A percentile compares a stretch with the other conserved stretches of the same genome.
Evolutionary conservation across 352 stramenopile species (phyloP).

Genomic region (Phytopythium delawarense): DNA sequence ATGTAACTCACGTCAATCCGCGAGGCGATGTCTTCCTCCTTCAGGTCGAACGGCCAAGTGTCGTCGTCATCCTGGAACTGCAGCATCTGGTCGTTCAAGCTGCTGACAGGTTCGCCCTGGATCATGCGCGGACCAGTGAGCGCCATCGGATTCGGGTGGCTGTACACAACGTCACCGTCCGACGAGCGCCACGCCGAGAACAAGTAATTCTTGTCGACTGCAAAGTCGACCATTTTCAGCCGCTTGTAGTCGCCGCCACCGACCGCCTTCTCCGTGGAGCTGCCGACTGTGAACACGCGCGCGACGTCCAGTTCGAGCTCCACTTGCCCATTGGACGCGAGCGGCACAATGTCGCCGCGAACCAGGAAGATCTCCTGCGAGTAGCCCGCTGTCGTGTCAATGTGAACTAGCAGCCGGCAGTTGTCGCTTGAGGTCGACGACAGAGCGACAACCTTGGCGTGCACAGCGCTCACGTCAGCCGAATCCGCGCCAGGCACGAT

Average conservation of each 20-base stretch:
- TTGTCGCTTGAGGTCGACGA: slow-evolving; percentile 47
- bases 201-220: slow-evolving; percentile 57
- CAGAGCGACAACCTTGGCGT: slow-evolving; percentile 59
- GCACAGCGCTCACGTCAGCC: slow-evolving; percentile 26
- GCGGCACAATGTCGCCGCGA: slow-evolving; percentile 41
- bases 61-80: slow-evolving; percentile 54
- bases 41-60: slow-evolving; percentile 50
- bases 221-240: slow-evolving; percentile 70
- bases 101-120: slow-evolving; percentile 43
- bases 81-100: slow-evolving; percentile 61
- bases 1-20: slow-evolving; percentile 40
- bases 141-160: slow-evolving; percentile 67
- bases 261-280: slow-evolving; percentile 1
- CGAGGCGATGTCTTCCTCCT: slow-evolving; percentile 29
- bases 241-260: slow-evolving; percentile 21
- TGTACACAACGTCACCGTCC: slow-evolving; percentile 52
- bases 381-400: slow-evolving; percentile 50
- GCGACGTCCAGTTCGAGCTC: slow-evolving; percentile 45
- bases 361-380: slow-evolving; percentile 62
- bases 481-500: slow-evolving; percentile 9
- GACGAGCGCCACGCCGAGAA: slow-evolving; percentile 72
- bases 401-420: slow-evolving; percentile 58
- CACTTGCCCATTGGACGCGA: slow-evolving; percentile 17
- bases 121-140: slow-evolving; percentile 56
- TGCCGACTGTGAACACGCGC: slow-evolving; percentile 49